Evolutionary conservation across 768 basidiomycete species (phyloP).

Genomic region (Cubamyces lactineus): DNA sequence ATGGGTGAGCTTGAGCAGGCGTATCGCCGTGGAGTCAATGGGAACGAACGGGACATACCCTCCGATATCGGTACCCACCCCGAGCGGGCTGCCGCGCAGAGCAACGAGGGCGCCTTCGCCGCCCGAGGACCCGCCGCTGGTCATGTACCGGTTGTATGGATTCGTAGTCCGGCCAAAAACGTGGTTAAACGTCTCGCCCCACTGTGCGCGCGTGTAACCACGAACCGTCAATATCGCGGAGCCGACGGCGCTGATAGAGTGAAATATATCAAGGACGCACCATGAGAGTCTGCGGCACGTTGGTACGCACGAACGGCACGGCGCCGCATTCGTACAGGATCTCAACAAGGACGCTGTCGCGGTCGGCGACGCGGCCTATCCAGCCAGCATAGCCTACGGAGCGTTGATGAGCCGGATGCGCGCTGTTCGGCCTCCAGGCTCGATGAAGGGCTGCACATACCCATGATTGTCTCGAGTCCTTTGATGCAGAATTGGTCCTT

Average conservation of each 20-base stretch:
- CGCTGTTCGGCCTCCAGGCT: slow-evolving; percentile 23
- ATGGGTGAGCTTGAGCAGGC: not conserved
- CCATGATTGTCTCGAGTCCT: slow-evolving; percentile 64
- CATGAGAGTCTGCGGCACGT: slow-evolving; percentile 60
- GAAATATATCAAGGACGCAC: slow-evolving; percentile 29
- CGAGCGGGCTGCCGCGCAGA: slow-evolving; percentile 50
- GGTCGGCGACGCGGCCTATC: slow-evolving; percentile 50
- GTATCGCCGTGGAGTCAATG: not conserved
- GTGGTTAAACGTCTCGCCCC: slow-evolving; percentile 77
- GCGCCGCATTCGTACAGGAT: slow-evolving; percentile 59
- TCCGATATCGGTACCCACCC: slow-evolving; percentile 82
- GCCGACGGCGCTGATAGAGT: not conserved
- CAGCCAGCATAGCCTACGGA: slow-evolving; percentile 54
- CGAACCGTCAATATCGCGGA: not conserved
- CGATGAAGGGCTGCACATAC: slow-evolving; percentile 30
- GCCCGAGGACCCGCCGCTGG: slow-evolving; percentile 81
- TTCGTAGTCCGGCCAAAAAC: slow-evolving; percentile 81
- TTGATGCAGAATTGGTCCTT: slow-evolving; percentile 59
- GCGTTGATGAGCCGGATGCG: slow-evolving; percentile 3
- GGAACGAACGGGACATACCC: slow-evolving; percentile 49
- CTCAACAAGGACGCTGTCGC: slow-evolving; percentile 55
- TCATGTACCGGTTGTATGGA: slow-evolving; percentile 72
- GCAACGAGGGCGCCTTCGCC: slow-evolving; percentile 83
- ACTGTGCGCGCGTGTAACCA: slow-evolving; percentile 43
- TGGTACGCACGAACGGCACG: slow-evolving; percentile 58